Conservation (phyloP, 202 grass and related monocot genomes). For the Musa balbisiana region DNA sequence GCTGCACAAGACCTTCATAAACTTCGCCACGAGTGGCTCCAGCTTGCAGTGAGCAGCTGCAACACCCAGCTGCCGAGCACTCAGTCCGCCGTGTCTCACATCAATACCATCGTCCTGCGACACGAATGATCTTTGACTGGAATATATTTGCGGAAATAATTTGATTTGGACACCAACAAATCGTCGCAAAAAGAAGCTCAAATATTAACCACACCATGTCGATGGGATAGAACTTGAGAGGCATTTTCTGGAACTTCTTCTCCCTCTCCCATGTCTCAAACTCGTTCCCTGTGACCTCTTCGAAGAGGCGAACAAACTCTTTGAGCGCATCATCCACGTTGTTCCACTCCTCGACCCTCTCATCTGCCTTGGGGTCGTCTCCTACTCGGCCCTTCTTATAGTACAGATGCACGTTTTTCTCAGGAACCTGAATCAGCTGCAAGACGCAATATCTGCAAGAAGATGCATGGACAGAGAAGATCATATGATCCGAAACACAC, state of each 20-base stretch:
- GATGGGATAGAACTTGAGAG: conserved; percentile 64
- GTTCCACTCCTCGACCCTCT: conserved; percentile 61
- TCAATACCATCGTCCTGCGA: conserved; percentile 55
- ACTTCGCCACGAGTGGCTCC: conserved; percentile 44
- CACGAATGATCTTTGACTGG: background rate
- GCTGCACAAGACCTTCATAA: conserved; percentile 69
- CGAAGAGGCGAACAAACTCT: conserved; percentile 66
- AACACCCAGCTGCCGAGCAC: conserved; percentile 42
- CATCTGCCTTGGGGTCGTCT: conserved; percentile 60
- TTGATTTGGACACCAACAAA: too few relatives aligned
- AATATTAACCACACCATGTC: conserved; percentile 44
- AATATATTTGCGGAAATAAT: too few relatives aligned
- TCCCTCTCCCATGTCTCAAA: conserved; percentile 77
- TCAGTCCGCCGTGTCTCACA: conserved; percentile 42
- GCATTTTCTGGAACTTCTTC: conserved; percentile 70
- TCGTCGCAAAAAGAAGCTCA: background rate
- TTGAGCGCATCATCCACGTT: conserved; percentile 42
- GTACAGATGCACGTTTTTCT: conserved; percentile 57
- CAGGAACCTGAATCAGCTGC: conserved; percentile 64
- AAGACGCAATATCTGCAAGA: conserved; percentile 48
- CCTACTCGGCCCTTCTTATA: conserved; percentile 63
- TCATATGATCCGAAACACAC: background rate
- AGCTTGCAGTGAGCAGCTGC: conserved; percentile 62
- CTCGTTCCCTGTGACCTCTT: conserved; percentile 71
- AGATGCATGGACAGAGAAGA: background rate